Conservation (phyloP, 495 filamentous ascomycete species). For the Aspergillus baeticus region DNA sequence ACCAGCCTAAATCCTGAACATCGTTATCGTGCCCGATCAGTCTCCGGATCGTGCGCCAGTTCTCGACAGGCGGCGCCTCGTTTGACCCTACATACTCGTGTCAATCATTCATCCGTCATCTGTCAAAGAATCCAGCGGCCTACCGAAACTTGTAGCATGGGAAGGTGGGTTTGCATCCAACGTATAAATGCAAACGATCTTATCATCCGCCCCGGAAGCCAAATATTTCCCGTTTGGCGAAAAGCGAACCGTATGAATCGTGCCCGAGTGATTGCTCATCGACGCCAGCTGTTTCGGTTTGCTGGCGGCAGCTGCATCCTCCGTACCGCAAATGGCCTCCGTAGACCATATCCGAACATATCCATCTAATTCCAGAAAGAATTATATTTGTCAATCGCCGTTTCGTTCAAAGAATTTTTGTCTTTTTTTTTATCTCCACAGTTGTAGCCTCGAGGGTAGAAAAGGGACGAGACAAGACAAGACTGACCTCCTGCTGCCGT, state of each 20-base stretch:
- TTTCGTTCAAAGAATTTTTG: background rate
- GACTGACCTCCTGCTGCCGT: conserved; percentile 86
- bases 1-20: conserved; percentile 97
- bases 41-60: conserved; percentile 91
- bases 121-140: conserved; percentile 17
- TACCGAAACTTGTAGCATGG: conserved; percentile 73
- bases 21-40: conserved; percentile 98
- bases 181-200: conserved; percentile 94
- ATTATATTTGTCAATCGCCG: conserved; percentile 16
- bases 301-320: conserved; percentile 59
- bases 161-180: conserved; percentile 79
- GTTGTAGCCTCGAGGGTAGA: background rate
- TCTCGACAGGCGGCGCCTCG: conserved; percentile 89
- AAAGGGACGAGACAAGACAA: background rate
- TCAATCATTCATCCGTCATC: conserved; percentile 12
- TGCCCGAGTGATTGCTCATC: conserved; percentile 96
- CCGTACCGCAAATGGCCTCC: conserved; percentile 81
- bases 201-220: conserved; percentile 95
- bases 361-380: conserved; percentile 61
- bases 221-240: conserved; percentile 90
- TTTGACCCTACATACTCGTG: conserved; percentile 62
- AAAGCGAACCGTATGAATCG: conserved; percentile 95
- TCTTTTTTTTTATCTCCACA: background rate
- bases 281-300: conserved; percentile 94
- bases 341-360: conserved; percentile 97